Evolutionary conservation across 2,329 filamentous ascomycete species (phyloP), one percentile per base, ranked within the genome.

Genomic region (Chaetomiaceae sp.): DNA sequence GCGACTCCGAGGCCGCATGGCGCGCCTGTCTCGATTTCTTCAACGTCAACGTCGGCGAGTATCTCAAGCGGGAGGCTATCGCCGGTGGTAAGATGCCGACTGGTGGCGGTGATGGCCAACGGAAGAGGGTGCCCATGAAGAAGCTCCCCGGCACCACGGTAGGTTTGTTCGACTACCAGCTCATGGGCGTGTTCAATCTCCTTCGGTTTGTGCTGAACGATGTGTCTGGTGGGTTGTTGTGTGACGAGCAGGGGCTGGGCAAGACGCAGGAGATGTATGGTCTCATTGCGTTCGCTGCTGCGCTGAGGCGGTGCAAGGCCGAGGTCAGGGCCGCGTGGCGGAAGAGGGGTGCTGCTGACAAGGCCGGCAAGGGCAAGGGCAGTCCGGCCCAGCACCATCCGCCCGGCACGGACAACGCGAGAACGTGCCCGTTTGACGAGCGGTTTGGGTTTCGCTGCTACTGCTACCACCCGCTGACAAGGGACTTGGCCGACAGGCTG

Each of bases 221-320:
- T 12, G 56, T 61, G 2, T 25, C 42, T 3, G 61, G 61, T 15
- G 60, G 61, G 6, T 42, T 62, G 34, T 33, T 63, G 20, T 54
- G 51, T 14, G 61, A 63, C 33, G 61, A 62, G 37, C 57, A 62
- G 34, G 61, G 61, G 9, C 48, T 63, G 45, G 61, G 61, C 33
- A 63, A 63, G 52, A 63, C 59, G 22, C 55, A 58, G 39, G 59
- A 63, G 42, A 61, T 62, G 58, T 59, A 59, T 33, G 61, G 60
- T 11, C 3, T 59, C 2, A 31, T 62, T n/a, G 57, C 55, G 19
- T 33, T 61, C 6, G 56, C 54, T 17, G 20, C 54, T 15, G 47
- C 37, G 22, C 49, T 63, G 19, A 48, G 59, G n/a, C 34, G 39
- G 38, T 52, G 38, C 29, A 57, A 49, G 44, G 42, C 47, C 8